Evolutionary conservation across 768 basidiomycete genomes (phyloP).

Genomic region (Boletus tomentosulus): DNA sequence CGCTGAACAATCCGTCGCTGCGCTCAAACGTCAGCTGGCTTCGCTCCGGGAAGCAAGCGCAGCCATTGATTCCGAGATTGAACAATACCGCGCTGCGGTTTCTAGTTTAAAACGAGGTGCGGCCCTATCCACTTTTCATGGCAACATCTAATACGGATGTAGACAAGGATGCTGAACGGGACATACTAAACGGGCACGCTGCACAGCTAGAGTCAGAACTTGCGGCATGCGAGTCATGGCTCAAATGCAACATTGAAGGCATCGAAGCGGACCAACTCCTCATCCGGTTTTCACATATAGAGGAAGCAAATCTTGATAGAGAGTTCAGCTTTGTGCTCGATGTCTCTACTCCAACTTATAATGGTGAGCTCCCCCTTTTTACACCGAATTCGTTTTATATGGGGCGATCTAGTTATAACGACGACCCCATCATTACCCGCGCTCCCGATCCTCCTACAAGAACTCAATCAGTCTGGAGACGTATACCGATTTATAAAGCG

Average conservation of each 20-base stretch:
- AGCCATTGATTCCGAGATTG: slow-evolving; percentile 63
- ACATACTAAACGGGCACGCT: slow-evolving; percentile 51
- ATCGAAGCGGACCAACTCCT: slow-evolving; percentile 69
- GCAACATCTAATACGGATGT: background rate
- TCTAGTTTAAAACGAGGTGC: slow-evolving; percentile 63
- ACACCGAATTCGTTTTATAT: background rate
- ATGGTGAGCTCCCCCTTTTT: slow-evolving; percentile 44
- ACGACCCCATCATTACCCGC: slow-evolving; percentile 66
- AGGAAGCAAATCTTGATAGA: slow-evolving; percentile 49
- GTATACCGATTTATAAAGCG: slow-evolving; percentile 68
- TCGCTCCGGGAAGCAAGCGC: slow-evolving; percentile 56
- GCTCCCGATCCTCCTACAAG: slow-evolving; percentile 63
- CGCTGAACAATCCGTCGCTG: slow-evolving; percentile 55
- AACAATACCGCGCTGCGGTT: slow-evolving; percentile 61
- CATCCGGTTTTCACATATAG: slow-evolving; percentile 66
- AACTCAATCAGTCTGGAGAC: slow-evolving; percentile 67
- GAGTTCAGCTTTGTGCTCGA: slow-evolving; percentile 80
- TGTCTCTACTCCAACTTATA: slow-evolving; percentile 55
- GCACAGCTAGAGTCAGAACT: slow-evolving; percentile 53
- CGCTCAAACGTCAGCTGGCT: slow-evolving; percentile 62
- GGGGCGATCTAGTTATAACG: slow-evolving; percentile 58
- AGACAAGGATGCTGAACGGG: slow-evolving; percentile 70
- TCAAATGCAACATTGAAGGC: slow-evolving; percentile 73
- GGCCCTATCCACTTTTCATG: slow-evolving; percentile 14
- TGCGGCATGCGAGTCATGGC: slow-evolving; percentile 47